Evolutionary conservation across 805 yeast genomes (phyloP).

Genomic region (Phaffomyces opuntiae): DNA sequence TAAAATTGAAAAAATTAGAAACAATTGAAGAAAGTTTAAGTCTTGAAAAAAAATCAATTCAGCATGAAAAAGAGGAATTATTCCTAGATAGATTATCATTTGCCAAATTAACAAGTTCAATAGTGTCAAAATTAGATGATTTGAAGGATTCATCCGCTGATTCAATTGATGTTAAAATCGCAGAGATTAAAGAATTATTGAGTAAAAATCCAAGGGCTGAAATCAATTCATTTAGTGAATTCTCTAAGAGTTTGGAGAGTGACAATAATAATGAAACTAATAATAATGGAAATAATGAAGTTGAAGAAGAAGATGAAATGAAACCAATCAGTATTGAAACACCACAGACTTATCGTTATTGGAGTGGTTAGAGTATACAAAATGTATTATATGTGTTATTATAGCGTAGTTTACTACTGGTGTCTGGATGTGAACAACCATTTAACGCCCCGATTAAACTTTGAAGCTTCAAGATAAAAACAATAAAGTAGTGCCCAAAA

Average conservation of each 20-base stretch:
- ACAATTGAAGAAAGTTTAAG: slow-evolving; percentile 61
- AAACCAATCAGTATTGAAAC: slow-evolving; percentile 55
- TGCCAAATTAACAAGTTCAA: slow-evolving; percentile 46
- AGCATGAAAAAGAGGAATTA: slow-evolving; percentile 58
- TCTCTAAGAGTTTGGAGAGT: slow-evolving; percentile 1
- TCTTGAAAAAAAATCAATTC: slow-evolving; percentile 51
- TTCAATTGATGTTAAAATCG: slow-evolving; percentile 13
- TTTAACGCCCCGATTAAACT: not conserved
- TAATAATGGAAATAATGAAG: slow-evolving; percentile 10
- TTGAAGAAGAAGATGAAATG: slow-evolving; percentile 29
- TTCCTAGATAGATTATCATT: slow-evolving; percentile 62
- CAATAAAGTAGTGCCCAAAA: not conserved
- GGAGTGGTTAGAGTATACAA: slow-evolving; percentile 41
- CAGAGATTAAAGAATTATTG: slow-evolving; percentile 22
- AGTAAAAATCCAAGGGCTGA: slow-evolving; percentile 26
- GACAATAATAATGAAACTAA: slow-evolving; percentile 17
- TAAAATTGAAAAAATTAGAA: slow-evolving; percentile 52
- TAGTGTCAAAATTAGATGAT: slow-evolving; percentile 41
- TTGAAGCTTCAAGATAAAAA: not conserved
- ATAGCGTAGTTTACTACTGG: not conserved
- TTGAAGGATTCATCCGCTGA: slow-evolving; percentile 19
- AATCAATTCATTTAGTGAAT: slow-evolving; percentile 14
- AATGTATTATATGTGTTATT: not conserved
- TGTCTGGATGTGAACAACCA: not conserved
- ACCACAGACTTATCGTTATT: slow-evolving; percentile 57